phyloP scores from a whole-genome alignment of 371 early-diverging fungal species.

The Haplosporangium sp. region DNA sequence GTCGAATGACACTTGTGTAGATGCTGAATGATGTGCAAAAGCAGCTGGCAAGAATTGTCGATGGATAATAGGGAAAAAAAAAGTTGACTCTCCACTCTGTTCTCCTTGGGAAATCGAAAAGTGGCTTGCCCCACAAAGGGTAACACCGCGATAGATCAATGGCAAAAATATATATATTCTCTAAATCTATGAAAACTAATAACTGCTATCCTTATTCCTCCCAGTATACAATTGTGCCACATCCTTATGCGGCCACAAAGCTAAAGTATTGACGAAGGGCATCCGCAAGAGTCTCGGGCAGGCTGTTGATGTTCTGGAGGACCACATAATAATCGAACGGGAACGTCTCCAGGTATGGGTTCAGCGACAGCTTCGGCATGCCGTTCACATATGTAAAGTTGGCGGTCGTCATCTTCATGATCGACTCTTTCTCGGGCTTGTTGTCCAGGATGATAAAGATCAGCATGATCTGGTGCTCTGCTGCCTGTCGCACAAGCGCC shows the following conservation, averaged over 20 bases:
- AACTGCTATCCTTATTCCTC: not conserved
- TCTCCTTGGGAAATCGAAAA: too few species aligned
- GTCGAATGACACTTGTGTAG: not conserved
- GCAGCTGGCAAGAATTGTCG: too few species aligned
- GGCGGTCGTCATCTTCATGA: constrained; percentile 89
- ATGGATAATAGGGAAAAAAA: too few species aligned
- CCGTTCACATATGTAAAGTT: constrained; percentile 79
- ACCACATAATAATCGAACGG: constrained; percentile 97
- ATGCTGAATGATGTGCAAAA: not conserved
- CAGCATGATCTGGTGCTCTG: constrained; percentile 90
- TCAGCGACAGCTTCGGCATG: constrained; percentile 75
- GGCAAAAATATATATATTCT: too few species aligned
- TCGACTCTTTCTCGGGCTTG: constrained; percentile 87
- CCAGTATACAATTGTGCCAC: not conserved
- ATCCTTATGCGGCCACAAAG: constrained; percentile 59
- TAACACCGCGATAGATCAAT: too few species aligned
- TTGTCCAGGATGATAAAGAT: constrained; percentile 96
- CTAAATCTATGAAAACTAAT: not conserved
- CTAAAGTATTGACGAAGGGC: constrained; percentile 95
- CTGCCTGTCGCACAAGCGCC: constrained; percentile 83
- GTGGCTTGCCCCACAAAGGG: too few species aligned
- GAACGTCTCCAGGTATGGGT: constrained; percentile 95
- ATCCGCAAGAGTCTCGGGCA: constrained; percentile 92
- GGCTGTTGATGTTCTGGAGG: constrained; percentile 85
- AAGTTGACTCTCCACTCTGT: too few species aligned